A percentile compares a stretch with the other conserved stretches of the same genome.
Evolutionary conservation across 1,284 basidiomycete species (phyloP).

Genomic region (Laetiporus sulphureus): DNA sequence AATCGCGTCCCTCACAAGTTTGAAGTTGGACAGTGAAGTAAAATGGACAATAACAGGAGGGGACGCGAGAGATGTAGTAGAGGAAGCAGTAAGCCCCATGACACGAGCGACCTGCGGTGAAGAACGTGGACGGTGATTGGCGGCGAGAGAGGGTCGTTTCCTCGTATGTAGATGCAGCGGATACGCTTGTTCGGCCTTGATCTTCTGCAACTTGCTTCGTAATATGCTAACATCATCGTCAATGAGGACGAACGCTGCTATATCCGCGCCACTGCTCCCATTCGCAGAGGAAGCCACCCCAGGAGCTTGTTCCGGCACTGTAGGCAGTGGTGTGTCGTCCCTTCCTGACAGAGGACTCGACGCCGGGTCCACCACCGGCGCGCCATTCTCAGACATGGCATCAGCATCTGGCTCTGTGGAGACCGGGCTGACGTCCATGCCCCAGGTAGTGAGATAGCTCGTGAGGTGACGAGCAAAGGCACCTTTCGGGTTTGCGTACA

Average conservation of each 20-base stretch:
- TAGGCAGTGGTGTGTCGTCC: constrained; percentile 6
- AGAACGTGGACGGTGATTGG: constrained; percentile 68
- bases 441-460: constrained; percentile 90
- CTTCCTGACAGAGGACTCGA: constrained; percentile 7
- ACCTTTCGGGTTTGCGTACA: constrained; percentile 79
- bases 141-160: constrained; percentile 72
- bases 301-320: constrained; percentile 9
- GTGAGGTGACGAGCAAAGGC: constrained; percentile 88
- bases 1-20: constrained; percentile 79
- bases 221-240: constrained; percentile 83
- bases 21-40: constrained; percentile 85
- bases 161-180: constrained; percentile 36
- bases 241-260: constrained; percentile 70
- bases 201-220: constrained; percentile 58
- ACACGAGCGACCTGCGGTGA: constrained; percentile 67
- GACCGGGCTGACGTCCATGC: constrained; percentile 84
- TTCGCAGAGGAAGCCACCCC: constrained; percentile 8
- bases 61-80: constrained; percentile 23
- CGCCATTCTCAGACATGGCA: constrained; percentile 18
- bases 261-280: constrained; percentile 15
- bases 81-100: constrained; percentile 28
- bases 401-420: constrained; percentile 55
- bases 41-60: constrained; percentile 78
- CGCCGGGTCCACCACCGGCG: constrained; percentile 7
- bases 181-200: constrained; percentile 52